A percentile compares a stretch with the other conserved stretches of the same genome.
Evolutionary conservation across 2,329 filamentous ascomycete genomes (phyloP).

Genomic region (Penicillium sp.): DNA sequence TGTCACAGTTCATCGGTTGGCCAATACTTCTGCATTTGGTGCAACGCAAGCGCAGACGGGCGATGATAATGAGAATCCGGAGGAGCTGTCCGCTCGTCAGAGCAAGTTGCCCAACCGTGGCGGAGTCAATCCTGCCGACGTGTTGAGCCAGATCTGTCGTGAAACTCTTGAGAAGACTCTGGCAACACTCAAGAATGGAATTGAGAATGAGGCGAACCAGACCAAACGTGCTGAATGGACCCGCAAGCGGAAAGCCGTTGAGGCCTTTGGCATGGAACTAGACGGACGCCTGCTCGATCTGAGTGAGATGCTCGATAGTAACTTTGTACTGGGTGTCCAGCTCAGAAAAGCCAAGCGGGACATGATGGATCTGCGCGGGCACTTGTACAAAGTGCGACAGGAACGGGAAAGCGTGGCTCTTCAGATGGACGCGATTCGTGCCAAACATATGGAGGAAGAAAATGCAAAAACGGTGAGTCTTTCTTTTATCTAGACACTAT

Average conservation of each 20-base stretch:
- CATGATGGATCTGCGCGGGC: slow-evolving; percentile 43
- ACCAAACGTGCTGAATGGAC: slow-evolving; percentile 38
- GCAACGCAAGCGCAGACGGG: slow-evolving; percentile 15
- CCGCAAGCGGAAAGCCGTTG: slow-evolving; percentile 44
- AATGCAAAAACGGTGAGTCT: slow-evolving; percentile 30
- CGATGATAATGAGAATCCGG: slow-evolving; percentile 24
- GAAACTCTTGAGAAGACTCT: slow-evolving; percentile 47
- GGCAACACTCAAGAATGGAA: slow-evolving; percentile 38
- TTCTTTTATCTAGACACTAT: neutral
- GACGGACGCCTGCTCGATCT: slow-evolving; percentile 48
- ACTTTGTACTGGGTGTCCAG: slow-evolving; percentile 43
- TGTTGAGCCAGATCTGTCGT: slow-evolving; percentile 47
- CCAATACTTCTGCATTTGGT: slow-evolving; percentile 31
- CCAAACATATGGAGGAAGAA: slow-evolving; percentile 39
- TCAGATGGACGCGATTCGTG: slow-evolving; percentile 46
- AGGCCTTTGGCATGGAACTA: slow-evolving; percentile 46
- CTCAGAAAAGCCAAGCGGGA: slow-evolving; percentile 43
- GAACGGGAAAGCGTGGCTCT: slow-evolving; percentile 47
- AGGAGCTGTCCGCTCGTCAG: slow-evolving; percentile 31
- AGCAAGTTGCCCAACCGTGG: slow-evolving; percentile 38
- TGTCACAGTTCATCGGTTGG: slow-evolving; percentile 39
- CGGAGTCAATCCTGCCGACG: slow-evolving; percentile 49
- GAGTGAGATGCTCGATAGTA: slow-evolving; percentile 49
- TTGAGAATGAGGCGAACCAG: slow-evolving; percentile 37
- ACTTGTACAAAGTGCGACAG: slow-evolving; percentile 45